phyloP scores from a whole-genome alignment of 495 filamentous ascomycete species.

The Aspergillus homomorphus region DNA sequence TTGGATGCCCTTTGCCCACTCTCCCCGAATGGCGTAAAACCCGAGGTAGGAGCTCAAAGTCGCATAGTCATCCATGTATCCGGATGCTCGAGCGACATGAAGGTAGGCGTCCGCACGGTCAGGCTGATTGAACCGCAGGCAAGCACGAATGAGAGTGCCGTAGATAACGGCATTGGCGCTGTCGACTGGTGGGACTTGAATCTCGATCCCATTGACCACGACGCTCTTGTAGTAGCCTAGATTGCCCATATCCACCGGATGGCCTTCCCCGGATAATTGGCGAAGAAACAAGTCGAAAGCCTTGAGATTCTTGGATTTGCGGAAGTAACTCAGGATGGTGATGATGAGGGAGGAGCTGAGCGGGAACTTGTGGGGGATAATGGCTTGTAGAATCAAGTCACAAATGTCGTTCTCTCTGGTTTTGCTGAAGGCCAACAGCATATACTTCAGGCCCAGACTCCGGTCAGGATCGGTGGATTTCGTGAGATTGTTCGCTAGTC shows the following conservation, averaged over 20 bases:
- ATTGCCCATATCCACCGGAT: constrained; percentile 37
- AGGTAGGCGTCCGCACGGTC: constrained; percentile 45
- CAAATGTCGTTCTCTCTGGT: constrained; percentile 42
- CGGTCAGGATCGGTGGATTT: constrained; percentile 38
- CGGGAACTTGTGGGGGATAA: constrained; percentile 40
- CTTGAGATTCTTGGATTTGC: constrained; percentile 44
- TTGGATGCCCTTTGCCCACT: constrained; percentile 37
- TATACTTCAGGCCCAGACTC: constrained; percentile 27
- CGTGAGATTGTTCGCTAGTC: constrained; percentile 36
- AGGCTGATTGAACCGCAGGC: constrained; percentile 43
- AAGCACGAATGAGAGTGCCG: constrained; percentile 33
- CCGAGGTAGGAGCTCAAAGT: constrained; percentile 38
- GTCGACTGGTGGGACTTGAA: constrained; percentile 36
- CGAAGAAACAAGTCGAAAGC: constrained; percentile 42
- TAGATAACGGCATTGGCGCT: constrained; percentile 37
- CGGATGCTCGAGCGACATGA: constrained; percentile 32
- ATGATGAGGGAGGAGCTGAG: constrained; percentile 37
- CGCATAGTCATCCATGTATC: constrained; percentile 41
- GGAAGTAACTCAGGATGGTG: constrained; percentile 36
- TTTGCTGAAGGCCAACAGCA: constrained; percentile 40
- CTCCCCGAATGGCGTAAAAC: constrained; percentile 38
- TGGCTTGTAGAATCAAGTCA: constrained; percentile 36
- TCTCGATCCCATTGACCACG: constrained; percentile 37
- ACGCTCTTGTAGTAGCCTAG: constrained; percentile 28
- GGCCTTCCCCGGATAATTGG: constrained; percentile 39